Conservation (phyloP, 1,284 basidiomycete species). For the Melampsora occidentalis region DNA sequence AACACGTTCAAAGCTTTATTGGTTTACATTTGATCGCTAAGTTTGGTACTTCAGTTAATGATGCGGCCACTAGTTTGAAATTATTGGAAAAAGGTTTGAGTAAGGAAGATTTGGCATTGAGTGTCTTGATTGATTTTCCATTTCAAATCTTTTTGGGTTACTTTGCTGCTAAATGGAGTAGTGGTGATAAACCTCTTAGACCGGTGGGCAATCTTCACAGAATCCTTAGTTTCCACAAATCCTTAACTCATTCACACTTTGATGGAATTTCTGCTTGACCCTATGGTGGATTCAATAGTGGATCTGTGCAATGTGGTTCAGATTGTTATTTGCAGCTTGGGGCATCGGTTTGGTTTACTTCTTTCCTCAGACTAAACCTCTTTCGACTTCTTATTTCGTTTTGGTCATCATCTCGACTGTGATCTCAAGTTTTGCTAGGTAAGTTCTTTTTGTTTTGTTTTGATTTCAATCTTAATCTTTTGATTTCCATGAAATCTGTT, state of each 20-base stretch:
- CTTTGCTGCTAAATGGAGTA: slow-evolving; percentile 83
- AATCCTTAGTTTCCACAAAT: background rate
- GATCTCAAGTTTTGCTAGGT: slow-evolving; percentile 79
- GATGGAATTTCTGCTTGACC: slow-evolving; percentile 49
- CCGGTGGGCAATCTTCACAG: slow-evolving; percentile 48
- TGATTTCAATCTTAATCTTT: background rate
- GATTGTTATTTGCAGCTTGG: slow-evolving; percentile 66
- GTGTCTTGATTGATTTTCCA: slow-evolving; percentile 94
- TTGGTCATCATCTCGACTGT: slow-evolving; percentile 77
- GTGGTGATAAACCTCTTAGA: slow-evolving; percentile 54
- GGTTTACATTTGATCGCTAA: slow-evolving; percentile 87
- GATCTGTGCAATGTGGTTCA: slow-evolving; percentile 87
- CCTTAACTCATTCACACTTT: background rate
- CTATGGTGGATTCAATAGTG: slow-evolving; percentile 68
- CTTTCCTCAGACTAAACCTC: slow-evolving; percentile 71
- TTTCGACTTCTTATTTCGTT: slow-evolving; percentile 74
- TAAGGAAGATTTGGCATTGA: slow-evolving; percentile 90
- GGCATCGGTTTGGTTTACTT: slow-evolving; percentile 76
- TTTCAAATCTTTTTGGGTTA: slow-evolving; percentile 95
- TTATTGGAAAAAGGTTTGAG: slow-evolving; percentile 94
- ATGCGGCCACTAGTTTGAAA: slow-evolving; percentile 87
- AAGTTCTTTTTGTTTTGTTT: slow-evolving; percentile 50
- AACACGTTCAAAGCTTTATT: slow-evolving; percentile 89
- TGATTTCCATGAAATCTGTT: background rate
- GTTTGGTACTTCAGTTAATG: slow-evolving; percentile 92